Evolutionary conservation across 164 flowering plant species (phyloP), one percentile per base, ranked within the genome.

Genomic region (Vitis labrusca): DNA sequence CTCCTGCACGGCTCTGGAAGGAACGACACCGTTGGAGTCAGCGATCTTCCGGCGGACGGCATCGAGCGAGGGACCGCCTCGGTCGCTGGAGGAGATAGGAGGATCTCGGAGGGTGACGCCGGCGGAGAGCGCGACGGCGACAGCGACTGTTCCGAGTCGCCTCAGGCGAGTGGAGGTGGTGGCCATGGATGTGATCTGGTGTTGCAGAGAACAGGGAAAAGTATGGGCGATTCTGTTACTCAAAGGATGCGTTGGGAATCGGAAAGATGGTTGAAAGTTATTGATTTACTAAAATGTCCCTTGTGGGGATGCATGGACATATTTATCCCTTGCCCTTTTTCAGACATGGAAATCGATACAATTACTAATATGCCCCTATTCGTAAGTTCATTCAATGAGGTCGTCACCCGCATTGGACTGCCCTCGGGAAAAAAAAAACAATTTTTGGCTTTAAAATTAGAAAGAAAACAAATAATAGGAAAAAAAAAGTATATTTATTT

Each of bases 1-100:
- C 70, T 84, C 81, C 77, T 93, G 93, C 8, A 75, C 79, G 0
- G 78, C 74, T 47, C 99, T 79, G 0, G 91, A 61, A 13, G 99
- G 98, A 5, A 96, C 89, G 16, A 71, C 75, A 14, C 87, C 90
- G 62, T 57, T 73, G 0, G 81, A 73, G 53, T 91, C 94, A 14
- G 71, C 63, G 69, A 93, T 87, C 74, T 44, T 85, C 69, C 71
- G 73, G 56, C 82, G 72, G 0, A 87, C 60, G n/a, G 71, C 67
- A 32, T 80, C 83, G n/a, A 87, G 50, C 5, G 74, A 52, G 59
- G 69, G 80, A 3, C 73, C 73, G 53, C 79, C 88, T 8, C 84
- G 80, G 68, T 86, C 92, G 68, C 53, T 81, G 69, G 76, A 30
- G 13, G 93, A 65, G 32, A 84, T 1, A 1, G 73, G 59, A 0